These are phyloP conservation scores for Fraxinus albicans DNA, from an alignment of 305 asterid species.

Conservation along the genomic window DNA sequence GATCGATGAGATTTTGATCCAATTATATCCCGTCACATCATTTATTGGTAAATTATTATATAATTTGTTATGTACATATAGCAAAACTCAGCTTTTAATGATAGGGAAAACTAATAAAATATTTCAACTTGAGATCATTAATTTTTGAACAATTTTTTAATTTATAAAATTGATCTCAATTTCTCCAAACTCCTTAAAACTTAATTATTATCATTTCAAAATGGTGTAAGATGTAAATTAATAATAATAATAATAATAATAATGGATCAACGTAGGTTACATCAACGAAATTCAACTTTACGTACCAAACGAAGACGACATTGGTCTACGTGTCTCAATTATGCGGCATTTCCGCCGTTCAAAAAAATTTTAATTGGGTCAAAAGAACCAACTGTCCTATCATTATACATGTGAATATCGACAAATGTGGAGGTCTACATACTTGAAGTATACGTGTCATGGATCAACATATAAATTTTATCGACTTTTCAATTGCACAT, in stretches of 20 bases:
- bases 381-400: neutral
- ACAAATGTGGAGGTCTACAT: neutral
- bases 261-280: neutral
- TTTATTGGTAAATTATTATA: too few species aligned
- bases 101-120: neutral
- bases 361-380: neutral
- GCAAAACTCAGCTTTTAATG: too few species aligned
- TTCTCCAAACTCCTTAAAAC: neutral
- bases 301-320: neutral
- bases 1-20: too few species aligned
- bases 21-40: too few species aligned
- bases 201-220: neutral
- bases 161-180: neutral
- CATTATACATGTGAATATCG: neutral
- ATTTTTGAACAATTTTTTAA: too few species aligned
- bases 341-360: neutral
- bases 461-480: too few species aligned
- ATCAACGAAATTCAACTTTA: neutral
- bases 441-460: too few species aligned
- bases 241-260: too few species aligned
- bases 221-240: neutral
- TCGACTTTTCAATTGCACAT: too few species aligned
- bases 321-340: conserved; percentile 13
- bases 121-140: too few species aligned
- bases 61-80: too few species aligned